These are phyloP conservation scores for Candida hispaniensis DNA, from an alignment of 805 yeast species.

Conservation along the genomic window DNA sequence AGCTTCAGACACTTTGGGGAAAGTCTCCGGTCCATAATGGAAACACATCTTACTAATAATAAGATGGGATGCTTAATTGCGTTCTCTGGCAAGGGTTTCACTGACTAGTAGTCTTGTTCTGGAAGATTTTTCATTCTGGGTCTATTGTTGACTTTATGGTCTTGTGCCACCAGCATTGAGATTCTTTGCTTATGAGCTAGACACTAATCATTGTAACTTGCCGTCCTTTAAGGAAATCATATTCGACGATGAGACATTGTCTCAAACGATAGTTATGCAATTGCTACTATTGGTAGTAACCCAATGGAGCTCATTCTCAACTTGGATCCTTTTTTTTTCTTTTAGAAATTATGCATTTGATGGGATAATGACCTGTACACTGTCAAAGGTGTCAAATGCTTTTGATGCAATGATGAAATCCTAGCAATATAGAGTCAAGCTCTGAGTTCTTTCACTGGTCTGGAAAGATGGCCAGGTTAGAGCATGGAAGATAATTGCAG, in stretches of 20 bases:
- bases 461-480: constrained; percentile 15
- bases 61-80: constrained; percentile 8
- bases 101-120: neutral
- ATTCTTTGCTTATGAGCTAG: constrained; percentile 6
- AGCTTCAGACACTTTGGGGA: constrained; percentile 28
- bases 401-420: constrained; percentile 23
- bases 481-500: constrained; percentile 14
- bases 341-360: constrained; percentile 17
- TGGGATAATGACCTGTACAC: constrained; percentile 19
- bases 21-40: constrained; percentile 31
- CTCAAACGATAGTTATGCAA: constrained; percentile 28
- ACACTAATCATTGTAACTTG: constrained; percentile 10
- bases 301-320: constrained; percentile 31
- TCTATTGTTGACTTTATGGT: neutral
- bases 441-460: constrained; percentile 21
- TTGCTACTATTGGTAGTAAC: constrained; percentile 25
- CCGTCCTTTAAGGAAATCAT: constrained; percentile 9
- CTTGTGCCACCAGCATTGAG: neutral
- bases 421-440: constrained; percentile 31
- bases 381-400: constrained; percentile 24
- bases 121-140: constrained; percentile 11
- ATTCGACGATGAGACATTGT: constrained; percentile 18
- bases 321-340: constrained; percentile 18
- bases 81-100: constrained; percentile 8
- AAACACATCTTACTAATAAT: constrained; percentile 22